Conservation (phyloP, 495 filamentous ascomycete species). For the Aspergillus coremiiformis region DNA sequence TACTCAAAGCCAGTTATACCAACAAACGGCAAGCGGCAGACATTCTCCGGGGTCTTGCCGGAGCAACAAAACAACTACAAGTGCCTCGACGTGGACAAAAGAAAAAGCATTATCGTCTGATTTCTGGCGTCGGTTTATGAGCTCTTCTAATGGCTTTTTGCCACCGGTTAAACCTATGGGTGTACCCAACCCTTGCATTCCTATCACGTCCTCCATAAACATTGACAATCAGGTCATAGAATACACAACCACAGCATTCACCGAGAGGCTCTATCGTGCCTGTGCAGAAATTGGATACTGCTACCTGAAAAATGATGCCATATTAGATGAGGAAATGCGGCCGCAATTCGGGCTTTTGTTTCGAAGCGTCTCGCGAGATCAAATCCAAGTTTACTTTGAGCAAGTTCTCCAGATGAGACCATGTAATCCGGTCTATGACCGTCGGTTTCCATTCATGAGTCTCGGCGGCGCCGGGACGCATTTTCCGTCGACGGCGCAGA, state of each 20-base stretch:
- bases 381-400: constrained; percentile 10
- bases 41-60: neutral
- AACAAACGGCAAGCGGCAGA: neutral
- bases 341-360: constrained; percentile 13
- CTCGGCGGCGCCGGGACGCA: constrained; percentile 14
- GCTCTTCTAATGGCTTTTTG: neutral
- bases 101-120: neutral
- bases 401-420: constrained; percentile 4
- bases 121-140: constrained; percentile 1
- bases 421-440: constrained; percentile 13
- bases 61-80: neutral
- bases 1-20: neutral
- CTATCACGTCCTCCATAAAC: neutral
- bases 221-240: neutral
- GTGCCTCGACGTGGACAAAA: neutral
- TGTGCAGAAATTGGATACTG: constrained; percentile 13
- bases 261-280: constrained; percentile 10
- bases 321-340: constrained; percentile 11
- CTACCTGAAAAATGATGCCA: neutral
- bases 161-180: neutral
- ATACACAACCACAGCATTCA: constrained; percentile 10
- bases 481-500: neutral
- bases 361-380: constrained; percentile 6
- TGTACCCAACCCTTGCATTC: neutral
- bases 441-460: constrained; percentile 15